Base-by-base conservation (phyloP, 148 eudicot species). In the Agrostemma githago region DNA sequence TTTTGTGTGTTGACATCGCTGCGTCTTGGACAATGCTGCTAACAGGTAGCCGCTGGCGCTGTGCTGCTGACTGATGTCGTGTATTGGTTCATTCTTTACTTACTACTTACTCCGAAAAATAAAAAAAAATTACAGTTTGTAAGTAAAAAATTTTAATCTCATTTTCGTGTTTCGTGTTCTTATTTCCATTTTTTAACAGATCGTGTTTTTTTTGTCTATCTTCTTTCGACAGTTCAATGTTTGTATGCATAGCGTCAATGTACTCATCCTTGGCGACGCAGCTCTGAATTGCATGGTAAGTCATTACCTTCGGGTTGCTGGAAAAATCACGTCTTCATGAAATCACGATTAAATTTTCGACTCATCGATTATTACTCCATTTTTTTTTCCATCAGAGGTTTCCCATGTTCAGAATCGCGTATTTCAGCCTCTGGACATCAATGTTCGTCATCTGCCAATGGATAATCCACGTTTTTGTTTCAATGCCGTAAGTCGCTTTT, bases 361-460 rank as follows among this genome's bases (percentile, higher is more conserved):
- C 2, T 41, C n/a, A 11, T 64, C 70, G 6, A 74, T 71, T 70
- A 26, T 26, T 26, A 26, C 34, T 19, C 3, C n/a, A n/a, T 51
- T 77, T 3, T 66, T 48, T 60, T 68, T 78, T 77, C 10, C 37
- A 79, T 68, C 89, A 92, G 97, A 80, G 86, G 51, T 89, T 88
- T 67, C 95, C 97, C 37, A 80, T 90, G 83, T 95, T 92, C 79
- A 89, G 99, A 37, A 62, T 92, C 51, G 86, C 84, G 17, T 95
- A 95, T 80, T 90, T 95, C 57, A 77, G 85, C 58, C 40, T 87
- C 60, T 89, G 90, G 92, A 92, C 94, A 8, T 76, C 81, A 58
- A 40, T 73, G 20, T 95, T 83, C 73, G 88, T 95, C 73, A 71
- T 89, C 70, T 83, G 81, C 86, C 97, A 95, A 76, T 95, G 99